phyloP scores from a whole-genome alignment of 495 filamentous ascomycete genomes.

The Xanthoparmelia taractica region DNA sequence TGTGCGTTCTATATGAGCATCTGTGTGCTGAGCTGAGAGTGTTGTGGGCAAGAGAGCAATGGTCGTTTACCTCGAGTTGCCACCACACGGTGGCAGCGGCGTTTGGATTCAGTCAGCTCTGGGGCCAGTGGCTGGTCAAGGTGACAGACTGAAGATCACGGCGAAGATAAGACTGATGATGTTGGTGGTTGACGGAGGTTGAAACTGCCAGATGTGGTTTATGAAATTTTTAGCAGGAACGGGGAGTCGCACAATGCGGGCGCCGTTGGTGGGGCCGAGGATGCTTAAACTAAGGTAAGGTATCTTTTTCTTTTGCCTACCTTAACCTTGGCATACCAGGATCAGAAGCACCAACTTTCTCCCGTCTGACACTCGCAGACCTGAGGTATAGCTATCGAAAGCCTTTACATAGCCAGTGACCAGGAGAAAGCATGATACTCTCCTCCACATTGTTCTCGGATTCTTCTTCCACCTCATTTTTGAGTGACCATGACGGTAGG shows the following conservation, averaged over 20 bases:
- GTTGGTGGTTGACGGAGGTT: background rate
- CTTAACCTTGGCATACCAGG: background rate
- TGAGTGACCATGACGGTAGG: background rate
- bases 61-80: background rate
- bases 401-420: background rate
- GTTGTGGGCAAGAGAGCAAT: background rate
- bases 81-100: background rate
- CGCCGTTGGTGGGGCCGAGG: background rate
- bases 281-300: background rate
- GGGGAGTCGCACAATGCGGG: conserved; percentile 1
- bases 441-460: background rate
- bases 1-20: background rate
- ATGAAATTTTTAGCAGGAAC: background rate
- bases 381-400: background rate
- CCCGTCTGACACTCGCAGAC: background rate
- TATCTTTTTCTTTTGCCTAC: background rate
- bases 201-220: background rate
- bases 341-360: background rate
- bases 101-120: background rate
- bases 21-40: background rate
- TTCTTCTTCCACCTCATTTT: background rate
- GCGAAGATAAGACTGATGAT: background rate
- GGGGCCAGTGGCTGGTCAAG: background rate
- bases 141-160: background rate
- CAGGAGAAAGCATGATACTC: background rate